Conservation (phyloP, 2,329 filamentous ascomycete genomes). For the Cytospora piceicola region DNA sequence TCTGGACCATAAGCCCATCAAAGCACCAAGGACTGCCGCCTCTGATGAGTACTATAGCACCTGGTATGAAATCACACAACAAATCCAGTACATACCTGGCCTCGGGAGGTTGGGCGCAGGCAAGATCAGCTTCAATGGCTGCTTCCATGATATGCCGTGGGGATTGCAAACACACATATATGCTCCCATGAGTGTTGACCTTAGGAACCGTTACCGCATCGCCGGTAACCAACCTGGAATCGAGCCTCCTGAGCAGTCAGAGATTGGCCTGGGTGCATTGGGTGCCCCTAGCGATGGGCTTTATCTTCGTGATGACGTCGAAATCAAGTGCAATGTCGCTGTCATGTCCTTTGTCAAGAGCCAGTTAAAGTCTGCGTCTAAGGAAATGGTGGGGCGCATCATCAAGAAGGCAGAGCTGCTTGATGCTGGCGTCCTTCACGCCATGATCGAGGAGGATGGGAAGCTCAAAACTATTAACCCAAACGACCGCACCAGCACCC, state of each 20-base stretch:
- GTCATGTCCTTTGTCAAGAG: constrained; percentile 68
- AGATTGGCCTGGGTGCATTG: constrained; percentile 62
- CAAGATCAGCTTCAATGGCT: constrained; percentile 70
- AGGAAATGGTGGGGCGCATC: constrained; percentile 69
- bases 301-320: constrained; percentile 71
- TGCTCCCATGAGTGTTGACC: constrained; percentile 67
- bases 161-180: constrained; percentile 74
- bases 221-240: constrained; percentile 69
- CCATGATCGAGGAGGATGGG: constrained; percentile 70
- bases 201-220: constrained; percentile 71
- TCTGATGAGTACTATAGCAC: constrained; percentile 74
- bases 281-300: constrained; percentile 67
- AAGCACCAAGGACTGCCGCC: constrained; percentile 68
- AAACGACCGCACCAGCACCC: constrained; percentile 50
- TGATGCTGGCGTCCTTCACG: constrained; percentile 66
- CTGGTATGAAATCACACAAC: constrained; percentile 74
- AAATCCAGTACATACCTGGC: constrained; percentile 70
- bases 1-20: constrained; percentile 63
- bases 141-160: constrained; percentile 74
- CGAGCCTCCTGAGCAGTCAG: constrained; percentile 63
- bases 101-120: constrained; percentile 67
- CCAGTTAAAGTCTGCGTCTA: constrained; percentile 67
- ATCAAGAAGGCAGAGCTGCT: constrained; percentile 73
- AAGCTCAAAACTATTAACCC: constrained; percentile 62
- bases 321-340: constrained; percentile 70